Evolutionary conservation across 129 eudicot genomes (phyloP), one percentile per base, ranked within the genome.

Genomic region (Artemisia annua): DNA sequence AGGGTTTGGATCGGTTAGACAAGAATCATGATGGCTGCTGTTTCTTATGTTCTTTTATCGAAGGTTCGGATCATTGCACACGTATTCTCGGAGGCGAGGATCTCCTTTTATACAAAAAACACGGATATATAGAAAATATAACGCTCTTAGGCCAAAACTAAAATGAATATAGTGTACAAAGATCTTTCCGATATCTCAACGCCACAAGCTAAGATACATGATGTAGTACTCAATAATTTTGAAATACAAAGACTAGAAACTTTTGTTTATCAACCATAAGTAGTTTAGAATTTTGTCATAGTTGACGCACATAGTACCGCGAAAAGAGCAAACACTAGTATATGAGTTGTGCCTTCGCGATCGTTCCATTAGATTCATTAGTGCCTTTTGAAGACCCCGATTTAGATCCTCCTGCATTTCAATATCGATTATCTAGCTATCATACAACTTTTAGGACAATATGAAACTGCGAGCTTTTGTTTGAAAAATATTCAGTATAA

Each of bases 321-420:
- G 52, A 81, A 56, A 61, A 86, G 67, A 46, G 78, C 60, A n/a
- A 72, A 32, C 15, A 58, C 19, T 35, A 74, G 63, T 1, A 78
- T 54, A 19, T 57, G 72, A 51, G 53, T 26, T 10, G 88, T 12
- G 60, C 69, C 63, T 7, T 64, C 2, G 46, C 20, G 69, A 35
- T 70, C 60, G 55, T 66, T 72, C 81, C 83, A 12, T 19, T 53
- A 0, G 85, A 74, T 56, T 80, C 71, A n/a, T n/a, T n/a, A n/a
- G n/a, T n/a, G n/a, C n/a, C n/a, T n/a, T n/a, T n/a, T n/a, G n/a
- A 72, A 60, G 77, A 60, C 4, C 17, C 61, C 12, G 81, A 73
- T 53, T 83, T 86, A 8, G 91, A 78, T 32, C 82, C 86, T 53
- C 86, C 86, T 78, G 78, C n/a, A 51, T 56, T 66, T 17, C 46